Percentiles rank a stretch among this genome's conserved stretches.
Conservation (phyloP, 352 stramenopile species). For the Phytopythium delawarense region DNA sequence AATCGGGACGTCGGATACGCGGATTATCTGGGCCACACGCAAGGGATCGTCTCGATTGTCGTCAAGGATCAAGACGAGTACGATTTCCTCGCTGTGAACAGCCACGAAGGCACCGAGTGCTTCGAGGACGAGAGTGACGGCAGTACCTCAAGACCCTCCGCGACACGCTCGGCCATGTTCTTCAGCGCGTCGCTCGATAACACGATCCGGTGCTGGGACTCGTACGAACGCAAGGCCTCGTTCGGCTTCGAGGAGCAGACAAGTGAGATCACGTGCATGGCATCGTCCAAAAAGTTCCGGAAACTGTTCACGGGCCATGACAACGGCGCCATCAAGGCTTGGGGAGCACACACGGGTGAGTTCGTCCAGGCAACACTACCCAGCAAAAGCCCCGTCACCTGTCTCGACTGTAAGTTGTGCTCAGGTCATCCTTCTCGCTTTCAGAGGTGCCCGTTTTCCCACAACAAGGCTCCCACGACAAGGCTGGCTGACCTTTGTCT, state of each 20-base stretch:
- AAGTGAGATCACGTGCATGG: slow-evolving; percentile 61
- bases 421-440: too few relatives aligned
- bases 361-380: slow-evolving; percentile 21
- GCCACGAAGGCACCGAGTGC: background rate
- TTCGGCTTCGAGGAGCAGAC: slow-evolving; percentile 66
- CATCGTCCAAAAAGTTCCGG: slow-evolving; percentile 36
- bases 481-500: slow-evolving; percentile 1
- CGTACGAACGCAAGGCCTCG: slow-evolving; percentile 55
- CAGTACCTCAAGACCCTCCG: background rate
- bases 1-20: slow-evolving; percentile 58
- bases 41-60: slow-evolving; percentile 42
- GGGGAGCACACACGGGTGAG: slow-evolving; percentile 59
- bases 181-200: slow-evolving; percentile 69
- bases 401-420: slow-evolving; percentile 29
- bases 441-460: too few relatives aligned
- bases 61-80: slow-evolving; percentile 26
- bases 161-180: slow-evolving; percentile 14
- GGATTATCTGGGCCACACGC: slow-evolving; percentile 45
- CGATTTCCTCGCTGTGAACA: slow-evolving; percentile 9
- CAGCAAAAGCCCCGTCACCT: slow-evolving; percentile 38
- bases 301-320: slow-evolving; percentile 67
- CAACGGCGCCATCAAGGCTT: slow-evolving; percentile 49
- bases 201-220: slow-evolving; percentile 73
- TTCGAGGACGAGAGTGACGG: background rate
- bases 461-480: too few relatives aligned